Base-by-base conservation (phyloP, 1,284 basidiomycete species). In the Leccinum pallidistipes region DNA sequence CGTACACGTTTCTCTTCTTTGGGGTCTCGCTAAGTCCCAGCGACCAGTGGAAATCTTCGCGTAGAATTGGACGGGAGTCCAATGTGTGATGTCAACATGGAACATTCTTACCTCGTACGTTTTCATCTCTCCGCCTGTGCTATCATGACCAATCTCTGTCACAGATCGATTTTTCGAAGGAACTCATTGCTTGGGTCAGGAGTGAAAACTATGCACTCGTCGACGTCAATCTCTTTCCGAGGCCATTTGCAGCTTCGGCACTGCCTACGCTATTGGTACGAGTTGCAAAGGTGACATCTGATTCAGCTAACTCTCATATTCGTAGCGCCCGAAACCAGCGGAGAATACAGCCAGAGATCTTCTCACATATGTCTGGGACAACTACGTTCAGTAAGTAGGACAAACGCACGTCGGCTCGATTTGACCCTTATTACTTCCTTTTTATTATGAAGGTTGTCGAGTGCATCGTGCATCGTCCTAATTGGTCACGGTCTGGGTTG, bases 281-380 rank as follows among this genome's bases (percentile, higher is more conserved):
- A 58, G 21, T 16, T 27, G n/a, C 32, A 27, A 29, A 27, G 10
- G 54, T 36, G 6, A 10, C 12, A 21, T 36, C 32, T 12, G 16
- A 55, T 31, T 55, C 24, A 45, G 56, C 56, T 51, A 5, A 57
- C 43, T 27, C 21, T 21, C 21, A 38, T 16, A 8, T 55, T 45
- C 16, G 5, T 34, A 72, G 71, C 73, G 73, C n/a, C 61, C 71
- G 5, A 75, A 63, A 56, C 66, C 71, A 6, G 51, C 58, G 29
- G 74, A 75, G 49, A 72, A 67, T 36, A 67, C 73, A 34, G 59
- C 71, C 18, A 81, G 78, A 49, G 85, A 91, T 32, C 77, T 95
- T 24, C 74, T 96, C 62, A 80, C 83, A 7, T 97, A 97, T 71
- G 74, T 98, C 3, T 99, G 97, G 97, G 96, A 98, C 76, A 97